phyloP scores from a whole-genome alignment of 352 stramenopile species.

The Pythium aquatile region DNA sequence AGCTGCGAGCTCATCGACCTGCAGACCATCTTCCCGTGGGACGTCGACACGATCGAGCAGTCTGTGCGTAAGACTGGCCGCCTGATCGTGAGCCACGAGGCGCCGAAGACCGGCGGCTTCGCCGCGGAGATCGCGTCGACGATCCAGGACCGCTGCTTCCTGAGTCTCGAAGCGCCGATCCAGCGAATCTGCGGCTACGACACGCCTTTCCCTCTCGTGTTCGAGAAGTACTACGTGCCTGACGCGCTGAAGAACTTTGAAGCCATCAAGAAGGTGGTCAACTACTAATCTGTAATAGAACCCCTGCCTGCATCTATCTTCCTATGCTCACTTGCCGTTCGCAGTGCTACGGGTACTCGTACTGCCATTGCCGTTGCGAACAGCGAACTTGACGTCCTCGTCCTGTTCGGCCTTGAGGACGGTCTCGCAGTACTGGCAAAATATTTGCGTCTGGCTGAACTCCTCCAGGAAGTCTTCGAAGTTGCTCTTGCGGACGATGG shows the following conservation, averaged over 20 bases:
- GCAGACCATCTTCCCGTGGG: constrained; percentile 97
- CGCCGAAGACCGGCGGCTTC: constrained; percentile 93
- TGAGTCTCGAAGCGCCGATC: constrained; percentile 95
- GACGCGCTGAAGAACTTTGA: constrained; percentile 95
- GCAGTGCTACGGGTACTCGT: background rate
- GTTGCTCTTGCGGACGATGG: constrained; percentile 64
- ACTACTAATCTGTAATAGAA: constrained; percentile 60
- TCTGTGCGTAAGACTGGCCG: constrained; percentile 98
- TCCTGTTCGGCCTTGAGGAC: constrained; percentile 39
- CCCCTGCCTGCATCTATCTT: background rate
- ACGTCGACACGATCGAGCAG: constrained; percentile 92
- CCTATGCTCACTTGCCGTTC: background rate
- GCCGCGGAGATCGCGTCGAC: constrained; percentile 95
- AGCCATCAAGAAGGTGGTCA: constrained; percentile 91
- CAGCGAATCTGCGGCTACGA: constrained; percentile 94
- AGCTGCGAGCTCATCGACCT: constrained; percentile 98
- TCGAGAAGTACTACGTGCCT: constrained; percentile 96
- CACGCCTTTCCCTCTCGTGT: constrained; percentile 96
- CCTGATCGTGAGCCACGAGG: constrained; percentile 96
- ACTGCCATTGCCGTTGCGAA: background rate
- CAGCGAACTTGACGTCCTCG: background rate
- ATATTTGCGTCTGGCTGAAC: constrained; percentile 85
- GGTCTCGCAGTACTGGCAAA: constrained; percentile 85
- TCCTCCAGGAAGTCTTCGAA: constrained; percentile 76
- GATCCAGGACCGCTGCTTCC: constrained; percentile 94